These are phyloP conservation scores for Xylaria sp. DNA, from an alignment of 2,329 filamentous ascomycete genomes.

Conservation along the genomic window DNA sequence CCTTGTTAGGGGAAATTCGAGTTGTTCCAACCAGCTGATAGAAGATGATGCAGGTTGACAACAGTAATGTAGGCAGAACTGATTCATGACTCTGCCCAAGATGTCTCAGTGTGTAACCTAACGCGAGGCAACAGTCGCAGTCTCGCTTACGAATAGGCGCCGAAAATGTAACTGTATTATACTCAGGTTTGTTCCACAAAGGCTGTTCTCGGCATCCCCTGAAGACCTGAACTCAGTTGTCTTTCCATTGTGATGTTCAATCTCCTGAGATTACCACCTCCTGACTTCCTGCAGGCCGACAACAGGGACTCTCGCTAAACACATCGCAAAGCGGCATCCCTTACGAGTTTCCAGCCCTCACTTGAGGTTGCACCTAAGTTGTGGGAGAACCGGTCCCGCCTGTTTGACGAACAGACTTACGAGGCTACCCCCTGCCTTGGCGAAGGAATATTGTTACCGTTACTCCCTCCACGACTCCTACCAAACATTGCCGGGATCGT, in stretches of 20 bases:
- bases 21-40: not conserved
- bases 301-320: not conserved
- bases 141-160: slow-evolving; percentile 19
- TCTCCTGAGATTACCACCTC: not conserved
- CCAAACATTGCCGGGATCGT: slow-evolving; percentile 22
- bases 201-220: slow-evolving; percentile 8
- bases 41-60: slow-evolving; percentile 3
- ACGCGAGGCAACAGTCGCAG: slow-evolving; percentile 10
- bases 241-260: not conserved
- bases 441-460: slow-evolving; percentile 27
- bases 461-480: slow-evolving; percentile 17
- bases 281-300: slow-evolving; percentile 1
- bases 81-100: slow-evolving; percentile 7
- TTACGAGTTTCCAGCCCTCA: not conserved
- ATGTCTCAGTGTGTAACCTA: slow-evolving; percentile 7
- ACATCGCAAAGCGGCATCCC: not conserved
- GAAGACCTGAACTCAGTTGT: not conserved
- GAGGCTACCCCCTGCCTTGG: slow-evolving; percentile 17
- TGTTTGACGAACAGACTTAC: slow-evolving; percentile 26
- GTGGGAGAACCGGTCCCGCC: slow-evolving; percentile 11
- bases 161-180: slow-evolving; percentile 16
- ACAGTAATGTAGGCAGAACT: not conserved
- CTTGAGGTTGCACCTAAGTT: not conserved
- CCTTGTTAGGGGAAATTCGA: not conserved
- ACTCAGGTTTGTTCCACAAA: slow-evolving; percentile 6